Base-by-base conservation (phyloP, 2,329 filamentous ascomycete genomes). In the Pseudogymnoascus sp. region DNA sequence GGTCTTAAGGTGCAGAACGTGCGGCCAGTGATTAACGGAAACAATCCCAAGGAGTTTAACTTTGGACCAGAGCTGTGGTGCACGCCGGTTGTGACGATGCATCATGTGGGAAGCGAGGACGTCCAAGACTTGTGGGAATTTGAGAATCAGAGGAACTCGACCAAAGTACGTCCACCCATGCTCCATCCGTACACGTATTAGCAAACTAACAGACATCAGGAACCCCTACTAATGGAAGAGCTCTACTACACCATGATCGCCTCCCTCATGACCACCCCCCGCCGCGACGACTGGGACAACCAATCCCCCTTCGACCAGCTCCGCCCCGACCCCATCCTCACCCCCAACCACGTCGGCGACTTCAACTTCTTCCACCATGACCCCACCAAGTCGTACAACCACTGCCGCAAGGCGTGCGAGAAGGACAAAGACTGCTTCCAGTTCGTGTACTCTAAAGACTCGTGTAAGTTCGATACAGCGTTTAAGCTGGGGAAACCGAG, bases 21-120 rank as follows among this genome's bases (percentile, higher is more conserved):
- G 73, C 82, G 78, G 75, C 82, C 82, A 1, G 79, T 80, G 47
- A 76, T 84, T 67, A 82, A 84, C 66, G 80, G 80, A 65, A 80
- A 84, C 66, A 82, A 82, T 68, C 80, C 80, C 2, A 77, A 73
- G 37, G 80, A 78, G 11, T 69, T 84, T 28, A 78, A 80, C 3
- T 83, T 74, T 42, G 68, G 70, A 1, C 70, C 69, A 35, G 66
- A 67, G 12, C 66, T 82, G 65, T 84, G 82, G 81, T 84, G 82
- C 65, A 79, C 83, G 68, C 81, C 82, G 3, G 76, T 82, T 11
- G 69, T 83, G 37, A 82, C 81, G 2, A 82, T 84, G 79, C 81
- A 83, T 67, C 80, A 83, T 67, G 77, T 84, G 70, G 77, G 78
- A 53, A 75, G 80, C 5, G 77, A 81, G 66, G 81, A 84, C 68